These are phyloP conservation scores for Pleurotus sapidus DNA, from an alignment of 768 basidiomycete species.

Conservation along the genomic window DNA sequence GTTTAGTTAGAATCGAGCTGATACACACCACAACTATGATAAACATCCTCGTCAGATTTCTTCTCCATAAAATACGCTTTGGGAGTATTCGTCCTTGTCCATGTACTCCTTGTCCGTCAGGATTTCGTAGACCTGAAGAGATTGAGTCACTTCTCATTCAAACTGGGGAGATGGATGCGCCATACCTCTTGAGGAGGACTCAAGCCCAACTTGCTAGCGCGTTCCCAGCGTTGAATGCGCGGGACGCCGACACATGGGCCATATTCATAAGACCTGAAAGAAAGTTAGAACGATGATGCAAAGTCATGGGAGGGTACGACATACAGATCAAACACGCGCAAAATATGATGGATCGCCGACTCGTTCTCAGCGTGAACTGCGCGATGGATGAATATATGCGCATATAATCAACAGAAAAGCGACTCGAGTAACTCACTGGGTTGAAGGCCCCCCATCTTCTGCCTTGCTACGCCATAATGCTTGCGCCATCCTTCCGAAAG, in stretches of 20 bases:
- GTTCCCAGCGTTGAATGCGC: constrained; percentile 86
- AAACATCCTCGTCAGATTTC: constrained; percentile 10
- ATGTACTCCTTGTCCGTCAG: constrained; percentile 66
- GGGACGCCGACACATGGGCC: constrained; percentile 78
- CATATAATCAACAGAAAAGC: not conserved
- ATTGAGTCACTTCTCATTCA: not conserved
- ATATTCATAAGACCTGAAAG: constrained; percentile 65
- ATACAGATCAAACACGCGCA: constrained; percentile 78
- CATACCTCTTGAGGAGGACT: constrained; percentile 77
- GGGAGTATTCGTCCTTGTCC: constrained; percentile 47
- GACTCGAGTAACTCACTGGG: constrained; percentile 54
- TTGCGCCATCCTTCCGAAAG: constrained; percentile 52
- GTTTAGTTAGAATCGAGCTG: too few species aligned
- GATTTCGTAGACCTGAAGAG: constrained; percentile 70
- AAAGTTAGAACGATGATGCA: not conserved
- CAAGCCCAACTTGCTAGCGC: constrained; percentile 75
- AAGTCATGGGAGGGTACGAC: constrained; percentile 16
- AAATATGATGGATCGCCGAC: constrained; percentile 65
- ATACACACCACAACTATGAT: too few species aligned
- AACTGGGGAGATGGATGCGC: not conserved
- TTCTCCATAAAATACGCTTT: constrained; percentile 59
- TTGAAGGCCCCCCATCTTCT: constrained; percentile 51
- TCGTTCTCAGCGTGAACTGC: constrained; percentile 66
- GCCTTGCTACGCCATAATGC: constrained; percentile 42
- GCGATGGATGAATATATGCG: not conserved